These are phyloP conservation scores for Tricholoma sp. DNA, from an alignment of 768 basidiomycete genomes.

Conservation along the genomic window DNA sequence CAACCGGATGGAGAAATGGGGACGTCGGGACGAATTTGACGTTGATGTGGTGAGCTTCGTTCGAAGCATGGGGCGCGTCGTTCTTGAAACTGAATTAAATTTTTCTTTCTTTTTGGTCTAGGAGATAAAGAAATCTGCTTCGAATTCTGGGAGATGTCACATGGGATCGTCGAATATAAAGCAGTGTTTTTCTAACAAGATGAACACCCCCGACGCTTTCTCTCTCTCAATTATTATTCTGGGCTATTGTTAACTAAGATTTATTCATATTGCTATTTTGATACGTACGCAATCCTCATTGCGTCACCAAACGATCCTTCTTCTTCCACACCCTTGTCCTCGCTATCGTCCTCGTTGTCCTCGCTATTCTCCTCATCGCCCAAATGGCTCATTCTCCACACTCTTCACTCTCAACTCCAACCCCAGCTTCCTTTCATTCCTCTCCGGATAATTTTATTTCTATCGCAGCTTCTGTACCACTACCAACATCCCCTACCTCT, in stretches of 20 bases:
- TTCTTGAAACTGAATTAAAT: not conserved
- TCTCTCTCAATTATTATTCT: slow-evolving; percentile 1
- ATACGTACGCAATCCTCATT: slow-evolving; percentile 9
- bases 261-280: slow-evolving; percentile 8
- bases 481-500: slow-evolving; percentile 5
- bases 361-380: not conserved
- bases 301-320: slow-evolving; percentile 4
- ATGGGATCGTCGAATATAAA: slow-evolving; percentile 2
- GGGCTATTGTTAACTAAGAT: not conserved
- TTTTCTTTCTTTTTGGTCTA: not conserved
- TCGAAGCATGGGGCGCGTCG: not conserved
- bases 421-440: not conserved
- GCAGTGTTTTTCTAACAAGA: not conserved
- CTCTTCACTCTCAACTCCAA: slow-evolving; percentile 10
- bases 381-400: slow-evolving; percentile 9
- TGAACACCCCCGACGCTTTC: not conserved
- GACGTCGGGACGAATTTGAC: not conserved
- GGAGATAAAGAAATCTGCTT: not conserved
- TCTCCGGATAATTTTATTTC: not conserved
- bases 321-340: not conserved
- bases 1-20: not conserved
- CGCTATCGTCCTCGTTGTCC: not conserved
- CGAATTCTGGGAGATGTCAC: not conserved
- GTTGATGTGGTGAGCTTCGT: not conserved
- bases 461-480: slow-evolving; percentile 2